A percentile compares a stretch with the other conserved stretches of the same genome.
Conservation (phyloP, 108 stramenopile species). For the Asterionellopsis glacialis region DNA sequence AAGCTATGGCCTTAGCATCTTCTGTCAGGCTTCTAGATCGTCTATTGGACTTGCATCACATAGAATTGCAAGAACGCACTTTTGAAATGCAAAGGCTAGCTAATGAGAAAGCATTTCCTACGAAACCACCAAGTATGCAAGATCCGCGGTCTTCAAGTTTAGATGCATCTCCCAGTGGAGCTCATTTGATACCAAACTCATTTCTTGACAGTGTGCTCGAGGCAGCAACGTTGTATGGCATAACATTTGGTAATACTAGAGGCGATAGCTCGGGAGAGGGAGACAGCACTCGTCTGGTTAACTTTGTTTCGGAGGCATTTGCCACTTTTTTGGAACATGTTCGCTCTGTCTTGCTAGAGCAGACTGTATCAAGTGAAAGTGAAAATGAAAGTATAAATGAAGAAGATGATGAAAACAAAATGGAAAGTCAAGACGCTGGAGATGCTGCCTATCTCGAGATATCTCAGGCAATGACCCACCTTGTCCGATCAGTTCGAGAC, state of each 20-base stretch:
- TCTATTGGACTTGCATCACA: conserved; percentile 45
- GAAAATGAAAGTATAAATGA: conserved; percentile 22
- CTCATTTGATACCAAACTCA: conserved; percentile 39
- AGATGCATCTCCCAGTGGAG: background rate
- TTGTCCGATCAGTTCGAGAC: conserved; percentile 65
- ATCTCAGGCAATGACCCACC: conserved; percentile 43
- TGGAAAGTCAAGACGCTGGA: conserved; percentile 9
- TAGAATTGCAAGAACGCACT: conserved; percentile 36
- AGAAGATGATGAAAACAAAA: conserved; percentile 41
- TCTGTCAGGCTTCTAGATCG: conserved; percentile 52
- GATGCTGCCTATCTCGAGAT: conserved; percentile 54
- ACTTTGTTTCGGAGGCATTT: conserved; percentile 61
- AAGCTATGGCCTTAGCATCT: conserved; percentile 55
- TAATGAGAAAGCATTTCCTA: conserved; percentile 9
- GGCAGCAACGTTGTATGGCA: conserved; percentile 60
- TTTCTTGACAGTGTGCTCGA: conserved; percentile 75
- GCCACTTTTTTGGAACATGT: conserved; percentile 61
- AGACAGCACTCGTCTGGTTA: conserved; percentile 22
- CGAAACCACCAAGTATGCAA: conserved; percentile 2
- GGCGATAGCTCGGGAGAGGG: background rate
- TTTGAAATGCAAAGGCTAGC: conserved; percentile 1
- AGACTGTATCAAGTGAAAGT: conserved; percentile 14
- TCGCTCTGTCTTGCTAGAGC: conserved; percentile 40
- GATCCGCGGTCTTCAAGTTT: conserved; percentile 1
- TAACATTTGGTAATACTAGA: conserved; percentile 35